Percentiles rank a stretch among this genome's conserved stretches.
Conservation (phyloP, 2,329 filamentous ascomycete genomes). For the Sporothrix variecibatus region DNA sequence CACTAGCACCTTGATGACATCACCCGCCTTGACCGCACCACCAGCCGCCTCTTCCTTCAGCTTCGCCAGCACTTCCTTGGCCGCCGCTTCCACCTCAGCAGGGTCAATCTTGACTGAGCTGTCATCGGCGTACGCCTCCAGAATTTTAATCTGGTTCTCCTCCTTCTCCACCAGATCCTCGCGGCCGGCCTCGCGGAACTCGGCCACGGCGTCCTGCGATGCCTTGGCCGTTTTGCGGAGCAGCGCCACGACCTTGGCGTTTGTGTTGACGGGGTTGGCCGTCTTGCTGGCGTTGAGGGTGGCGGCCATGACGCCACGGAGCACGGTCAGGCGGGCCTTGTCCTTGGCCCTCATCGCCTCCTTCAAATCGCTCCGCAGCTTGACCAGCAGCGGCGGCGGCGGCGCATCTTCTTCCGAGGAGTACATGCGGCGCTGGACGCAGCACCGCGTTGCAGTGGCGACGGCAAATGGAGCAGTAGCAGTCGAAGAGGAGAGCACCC, state of each 20-base stretch:
- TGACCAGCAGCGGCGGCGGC: conserved; percentile 51
- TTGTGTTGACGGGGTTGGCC: conserved; percentile 65
- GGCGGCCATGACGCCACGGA: conserved; percentile 68
- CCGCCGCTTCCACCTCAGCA: conserved; percentile 58
- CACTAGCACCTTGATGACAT: conserved; percentile 64
- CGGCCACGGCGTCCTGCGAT: conserved; percentile 59
- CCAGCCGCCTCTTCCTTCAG: conserved; percentile 45
- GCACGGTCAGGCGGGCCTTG: conserved; percentile 63
- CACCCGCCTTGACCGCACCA: conserved; percentile 49
- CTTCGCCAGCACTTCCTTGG: conserved; percentile 54
- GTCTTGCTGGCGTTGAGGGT: conserved; percentile 78
- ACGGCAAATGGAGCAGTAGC: neutral
- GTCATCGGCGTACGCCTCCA: conserved; percentile 64
- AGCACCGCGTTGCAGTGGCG: neutral
- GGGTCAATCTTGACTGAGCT: conserved; percentile 61
- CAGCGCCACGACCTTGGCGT: conserved; percentile 67
- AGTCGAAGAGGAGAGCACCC: neutral
- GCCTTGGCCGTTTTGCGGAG: conserved; percentile 64
- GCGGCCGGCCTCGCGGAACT: conserved; percentile 65
- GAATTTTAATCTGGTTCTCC: conserved; percentile 61
- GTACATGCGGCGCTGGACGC: conserved; percentile 30
- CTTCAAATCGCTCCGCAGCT: conserved; percentile 64
- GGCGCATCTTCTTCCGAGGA: conserved; percentile 42
- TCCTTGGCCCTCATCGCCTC: conserved; percentile 67
- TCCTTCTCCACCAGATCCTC: conserved; percentile 72